phyloP scores from a whole-genome alignment of 345 rosid genomes.

The Gossypium raimondii region DNA sequence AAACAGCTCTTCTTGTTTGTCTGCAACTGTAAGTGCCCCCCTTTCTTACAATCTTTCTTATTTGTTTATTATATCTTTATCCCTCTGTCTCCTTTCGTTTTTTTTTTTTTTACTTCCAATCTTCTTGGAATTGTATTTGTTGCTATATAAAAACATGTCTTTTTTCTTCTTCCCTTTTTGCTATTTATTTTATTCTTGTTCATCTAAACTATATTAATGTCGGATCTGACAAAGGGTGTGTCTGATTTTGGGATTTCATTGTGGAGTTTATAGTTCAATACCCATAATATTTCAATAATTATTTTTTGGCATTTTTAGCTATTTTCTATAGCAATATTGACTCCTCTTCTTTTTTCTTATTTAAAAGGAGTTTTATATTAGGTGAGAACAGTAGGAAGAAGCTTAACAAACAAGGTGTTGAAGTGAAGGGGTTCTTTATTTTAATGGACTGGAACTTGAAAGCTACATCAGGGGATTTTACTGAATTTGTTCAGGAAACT shows the following conservation, averaged over 20 bases:
- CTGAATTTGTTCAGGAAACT: slow-evolving; percentile 50
- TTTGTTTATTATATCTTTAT: slow-evolving; percentile 22
- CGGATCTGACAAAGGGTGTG: no score
- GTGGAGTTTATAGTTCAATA: no score
- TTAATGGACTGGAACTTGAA: slow-evolving; percentile 79
- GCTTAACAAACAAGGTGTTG: no score
- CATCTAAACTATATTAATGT: no score
- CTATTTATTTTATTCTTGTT: no score
- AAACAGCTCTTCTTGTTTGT: slow-evolving; percentile 22
- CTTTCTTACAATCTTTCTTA: slow-evolving; percentile 15
- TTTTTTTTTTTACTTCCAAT: slow-evolving; percentile 9
- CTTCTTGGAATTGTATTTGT: slow-evolving; percentile 7
- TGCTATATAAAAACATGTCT: neutral
- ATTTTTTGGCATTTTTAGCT: no score
- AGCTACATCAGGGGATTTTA: slow-evolving; percentile 47
- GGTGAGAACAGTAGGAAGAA: neutral
- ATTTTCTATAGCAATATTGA: no score
- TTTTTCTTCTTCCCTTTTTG: no score
- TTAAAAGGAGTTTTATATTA: neutral
- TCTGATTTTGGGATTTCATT: no score
- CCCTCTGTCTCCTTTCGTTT: slow-evolving; percentile 12
- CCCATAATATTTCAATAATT: no score
- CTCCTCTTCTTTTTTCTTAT: neutral
- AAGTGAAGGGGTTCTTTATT: neutral
- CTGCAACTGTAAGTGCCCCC: slow-evolving; percentile 29